Evolutionary conservation across 768 basidiomycete genomes (phyloP).

Genomic region (Amylocystis lapponica): DNA sequence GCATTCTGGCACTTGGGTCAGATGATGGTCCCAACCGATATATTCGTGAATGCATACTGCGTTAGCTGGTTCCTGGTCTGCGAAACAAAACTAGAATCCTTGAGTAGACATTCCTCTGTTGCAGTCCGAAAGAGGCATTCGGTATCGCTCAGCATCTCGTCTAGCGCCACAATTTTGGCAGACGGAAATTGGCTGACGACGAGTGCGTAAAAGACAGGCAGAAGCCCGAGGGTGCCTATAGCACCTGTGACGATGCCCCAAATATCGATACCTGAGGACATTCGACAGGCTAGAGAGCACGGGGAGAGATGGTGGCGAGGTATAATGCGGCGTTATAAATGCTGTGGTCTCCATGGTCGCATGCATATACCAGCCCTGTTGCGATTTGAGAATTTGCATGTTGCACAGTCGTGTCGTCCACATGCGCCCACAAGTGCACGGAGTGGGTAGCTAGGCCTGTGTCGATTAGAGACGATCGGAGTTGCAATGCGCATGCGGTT

Average conservation of each 20-base stretch:
- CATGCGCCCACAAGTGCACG: no score
- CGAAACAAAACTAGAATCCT: neutral
- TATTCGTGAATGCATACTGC: neutral
- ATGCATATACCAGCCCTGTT: no score
- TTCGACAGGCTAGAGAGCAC: neutral
- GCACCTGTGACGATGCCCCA: constrained; percentile 6
- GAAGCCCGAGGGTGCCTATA: neutral
- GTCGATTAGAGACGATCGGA: no score
- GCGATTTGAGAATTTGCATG: no score
- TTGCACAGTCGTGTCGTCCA: no score
- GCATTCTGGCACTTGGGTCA: neutral
- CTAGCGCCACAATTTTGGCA: neutral
- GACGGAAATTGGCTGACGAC: neutral
- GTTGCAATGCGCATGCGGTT: neutral
- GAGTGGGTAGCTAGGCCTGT: no score
- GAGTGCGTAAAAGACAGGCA: neutral
- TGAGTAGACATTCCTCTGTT: neutral
- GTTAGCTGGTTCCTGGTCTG: neutral
- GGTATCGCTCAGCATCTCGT: neutral
- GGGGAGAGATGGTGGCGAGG: neutral
- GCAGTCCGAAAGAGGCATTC: neutral
- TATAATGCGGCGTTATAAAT: no score
- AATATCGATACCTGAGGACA: constrained; percentile 4
- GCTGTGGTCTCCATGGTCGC: no score
- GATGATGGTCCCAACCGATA: neutral